Evolutionary conservation across 2,329 filamentous ascomycete genomes (phyloP), one percentile per base, ranked within the genome.

Genomic region (Aspergillus hiratsukae): DNA sequence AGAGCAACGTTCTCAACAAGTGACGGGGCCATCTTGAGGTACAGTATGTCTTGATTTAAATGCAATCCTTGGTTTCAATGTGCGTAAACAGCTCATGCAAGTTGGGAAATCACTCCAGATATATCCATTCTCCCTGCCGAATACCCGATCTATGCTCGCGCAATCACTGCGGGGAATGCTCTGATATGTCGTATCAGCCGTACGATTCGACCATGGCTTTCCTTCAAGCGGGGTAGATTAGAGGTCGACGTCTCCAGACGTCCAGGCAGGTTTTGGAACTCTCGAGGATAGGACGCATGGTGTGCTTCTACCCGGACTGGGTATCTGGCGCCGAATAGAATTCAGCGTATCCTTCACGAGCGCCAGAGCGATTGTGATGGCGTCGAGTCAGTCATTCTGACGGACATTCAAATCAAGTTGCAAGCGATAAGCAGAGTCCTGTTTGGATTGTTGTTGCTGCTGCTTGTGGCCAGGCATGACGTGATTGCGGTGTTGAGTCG

Each of bases 1-100:
- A 74, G 61, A 21, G 64, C 57, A 1, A 69, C 51, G 17, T 64
- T 67, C 28, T 73, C 70, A 31, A 69, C 67, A 23, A 73, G 54
- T 41, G 69, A 67, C 2, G 72, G 72, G 31, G 72, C 72, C 72
- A 75, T 75, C 21, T 51, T 65, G 11, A 7, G 11, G 29, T n/a
- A n/a, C n/a, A n/a, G n/a, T 17, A 28, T 37, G 23, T 28, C 37
- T 41, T 37, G 19, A 31, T 35, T 21, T 6, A 43, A 25, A n/a
- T 19, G 37, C 10, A 11, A 2, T 21, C 5, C 40, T 21, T 23
- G 37, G 48, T 27, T 28, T 7, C 40, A 21, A 1, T 19, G 10
- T 23, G 40, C 1, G n/a, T 43, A 10, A 17, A 17, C 5, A 37
- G 31, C 6, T 27, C 40, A 43, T 35, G 9, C 21, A 31, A 11